These are phyloP conservation scores for Acanthamoeba healyi DNA, from an alignment of 208 protist genomes.

Conservation along the genomic window DNA sequence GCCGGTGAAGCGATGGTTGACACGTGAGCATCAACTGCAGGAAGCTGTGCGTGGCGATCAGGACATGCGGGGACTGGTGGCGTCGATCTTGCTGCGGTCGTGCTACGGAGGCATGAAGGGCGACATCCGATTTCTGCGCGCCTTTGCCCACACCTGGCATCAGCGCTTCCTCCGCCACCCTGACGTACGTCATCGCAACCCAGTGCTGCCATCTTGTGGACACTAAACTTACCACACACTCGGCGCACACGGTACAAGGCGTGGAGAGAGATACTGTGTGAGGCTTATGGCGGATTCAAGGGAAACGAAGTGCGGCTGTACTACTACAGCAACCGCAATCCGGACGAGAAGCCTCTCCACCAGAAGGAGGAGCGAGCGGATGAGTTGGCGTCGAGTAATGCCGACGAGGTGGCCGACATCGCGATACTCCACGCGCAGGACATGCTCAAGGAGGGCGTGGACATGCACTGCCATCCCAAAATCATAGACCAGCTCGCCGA, in stretches of 20 bases:
- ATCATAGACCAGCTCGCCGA: conserved; percentile 38
- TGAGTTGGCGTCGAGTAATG: too few relatives aligned
- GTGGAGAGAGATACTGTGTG: neutral
- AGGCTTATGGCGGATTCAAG: conserved; percentile 2
- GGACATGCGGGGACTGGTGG: neutral
- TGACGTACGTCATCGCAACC: too few relatives aligned
- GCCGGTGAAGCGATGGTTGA: too few relatives aligned
- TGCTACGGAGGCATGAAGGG: conserved; percentile 71
- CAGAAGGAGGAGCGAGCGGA: neutral
- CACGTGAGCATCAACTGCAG: neutral
- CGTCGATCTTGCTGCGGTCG: conserved; percentile 28
- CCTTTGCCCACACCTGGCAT: conserved; percentile 26
- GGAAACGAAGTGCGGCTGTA: conserved; percentile 63
- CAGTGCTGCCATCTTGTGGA: too few relatives aligned
- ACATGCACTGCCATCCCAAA: conserved; percentile 35
- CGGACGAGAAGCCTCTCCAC: neutral
- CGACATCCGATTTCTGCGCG: conserved; percentile 18
- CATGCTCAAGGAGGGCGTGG: conserved; percentile 5
- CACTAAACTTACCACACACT: neutral
- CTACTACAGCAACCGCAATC: conserved; percentile 41
- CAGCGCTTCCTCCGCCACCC: neutral
- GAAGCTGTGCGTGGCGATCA: neutral
- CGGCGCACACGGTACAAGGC: neutral
- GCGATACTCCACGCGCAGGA: neutral
- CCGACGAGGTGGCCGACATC: neutral